Conservation (phyloP, 2,329 filamentous ascomycete genomes). For the Aspergillus sp. region DNA sequence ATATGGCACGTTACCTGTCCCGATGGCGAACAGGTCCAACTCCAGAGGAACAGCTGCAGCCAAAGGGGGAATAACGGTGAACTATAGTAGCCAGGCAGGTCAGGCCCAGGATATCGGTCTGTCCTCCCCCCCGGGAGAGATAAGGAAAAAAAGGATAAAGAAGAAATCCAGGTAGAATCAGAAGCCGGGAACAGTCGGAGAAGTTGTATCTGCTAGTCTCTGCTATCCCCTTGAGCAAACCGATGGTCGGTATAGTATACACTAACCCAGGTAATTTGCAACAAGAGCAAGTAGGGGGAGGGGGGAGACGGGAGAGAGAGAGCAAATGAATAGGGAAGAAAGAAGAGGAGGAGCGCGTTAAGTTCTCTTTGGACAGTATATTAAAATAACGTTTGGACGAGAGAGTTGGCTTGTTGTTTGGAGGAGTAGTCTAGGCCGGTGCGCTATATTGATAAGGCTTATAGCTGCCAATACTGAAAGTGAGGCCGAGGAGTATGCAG, state of each 20-base stretch:
- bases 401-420: no score
- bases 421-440: conserved; percentile 1
- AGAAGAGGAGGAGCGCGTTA: background rate
- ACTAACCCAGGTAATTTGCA: background rate
- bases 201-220: background rate
- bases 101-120: conserved; percentile 14
- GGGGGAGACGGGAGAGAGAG: background rate
- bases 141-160: background rate
- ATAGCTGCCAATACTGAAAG: conserved; percentile 10
- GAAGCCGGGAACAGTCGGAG: background rate
- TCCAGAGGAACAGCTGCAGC: conserved; percentile 3
- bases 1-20: conserved; percentile 1
- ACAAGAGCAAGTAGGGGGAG: background rate
- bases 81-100: conserved; percentile 17
- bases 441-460: conserved; percentile 15
- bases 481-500: no score
- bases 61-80: conserved; percentile 16
- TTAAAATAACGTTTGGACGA: background rate
- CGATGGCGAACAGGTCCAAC: conserved; percentile 7
- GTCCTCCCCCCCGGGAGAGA: conserved; percentile 5
- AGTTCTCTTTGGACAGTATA: background rate
- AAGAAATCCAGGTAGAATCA: background rate
- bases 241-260: background rate
- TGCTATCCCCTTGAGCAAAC: background rate
- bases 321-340: background rate